Percentiles rank a stretch among this genome's conserved stretches.
Conservation (phyloP, 2,329 filamentous ascomycete species). For the Paradendryphiella salina region DNA sequence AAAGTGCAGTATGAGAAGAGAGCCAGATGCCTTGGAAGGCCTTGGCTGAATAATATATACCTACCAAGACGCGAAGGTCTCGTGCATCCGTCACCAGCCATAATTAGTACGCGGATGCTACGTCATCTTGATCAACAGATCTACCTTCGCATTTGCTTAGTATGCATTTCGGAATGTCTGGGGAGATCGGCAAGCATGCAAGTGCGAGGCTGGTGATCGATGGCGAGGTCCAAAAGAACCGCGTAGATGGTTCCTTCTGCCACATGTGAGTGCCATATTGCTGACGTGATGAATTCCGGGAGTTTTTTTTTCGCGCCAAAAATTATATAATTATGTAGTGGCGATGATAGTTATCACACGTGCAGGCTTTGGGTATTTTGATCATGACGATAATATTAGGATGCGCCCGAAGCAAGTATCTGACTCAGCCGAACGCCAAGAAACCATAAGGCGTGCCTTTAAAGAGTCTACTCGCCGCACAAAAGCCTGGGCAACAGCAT, state of each 20-base stretch:
- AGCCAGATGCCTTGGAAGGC: conserved; percentile 5
- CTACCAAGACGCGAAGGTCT: conserved; percentile 13
- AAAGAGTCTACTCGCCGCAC: not conserved
- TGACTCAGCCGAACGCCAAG: conserved; percentile 16
- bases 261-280: not conserved
- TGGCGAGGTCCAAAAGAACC: conserved; percentile 11
- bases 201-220: conserved; percentile 20
- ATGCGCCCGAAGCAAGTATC: not conserved
- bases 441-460: not conserved
- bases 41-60: conserved; percentile 23
- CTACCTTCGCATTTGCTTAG: conserved; percentile 21
- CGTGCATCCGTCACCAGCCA: conserved; percentile 33
- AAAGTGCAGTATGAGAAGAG: not conserved
- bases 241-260: conserved; percentile 5
- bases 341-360: not conserved
- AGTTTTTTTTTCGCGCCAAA: not conserved
- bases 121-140: conserved; percentile 35
- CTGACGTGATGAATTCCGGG: conserved; percentile 2
- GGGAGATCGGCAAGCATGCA: conserved; percentile 30
- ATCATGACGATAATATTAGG: not conserved
- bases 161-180: conserved; percentile 25
- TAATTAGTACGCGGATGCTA: conserved; percentile 16
- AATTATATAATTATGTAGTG: not conserved
- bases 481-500: conserved; percentile 24
- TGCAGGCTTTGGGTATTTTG: not conserved